Evolutionary conservation across 768 basidiomycete species (phyloP).

Genomic region (Rubroboletus pulcherrimus): DNA sequence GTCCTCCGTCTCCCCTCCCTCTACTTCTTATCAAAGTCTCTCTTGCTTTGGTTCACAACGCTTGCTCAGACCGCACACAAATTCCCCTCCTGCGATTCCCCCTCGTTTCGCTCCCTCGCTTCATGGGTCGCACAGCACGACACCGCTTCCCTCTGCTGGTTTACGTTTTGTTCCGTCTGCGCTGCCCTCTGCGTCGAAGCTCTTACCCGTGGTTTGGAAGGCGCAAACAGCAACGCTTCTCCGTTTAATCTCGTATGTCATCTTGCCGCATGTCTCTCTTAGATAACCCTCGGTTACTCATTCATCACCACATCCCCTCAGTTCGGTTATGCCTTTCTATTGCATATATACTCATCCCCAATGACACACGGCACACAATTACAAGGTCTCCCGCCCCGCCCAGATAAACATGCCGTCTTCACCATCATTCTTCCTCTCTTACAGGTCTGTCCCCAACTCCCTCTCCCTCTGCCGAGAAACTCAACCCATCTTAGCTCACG

Average conservation of each 20-base stretch:
- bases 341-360: constrained; percentile 71
- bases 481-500: constrained; percentile 41
- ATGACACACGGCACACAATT: constrained; percentile 47
- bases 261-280: background rate
- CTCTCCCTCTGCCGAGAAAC: background rate
- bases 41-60: constrained; percentile 55
- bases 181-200: constrained; percentile 61
- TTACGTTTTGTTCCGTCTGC: constrained; percentile 67
- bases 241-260: constrained; percentile 69
- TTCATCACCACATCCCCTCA: constrained; percentile 20
- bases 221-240: constrained; percentile 50
- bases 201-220: constrained; percentile 65
- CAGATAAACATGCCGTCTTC: constrained; percentile 70
- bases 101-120: constrained; percentile 36
- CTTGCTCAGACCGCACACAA: constrained; percentile 53
- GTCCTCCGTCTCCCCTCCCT: constrained; percentile 60
- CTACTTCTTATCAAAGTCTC: constrained; percentile 53
- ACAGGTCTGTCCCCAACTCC: constrained; percentile 44
- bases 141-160: constrained; percentile 69
- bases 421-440: constrained; percentile 70
- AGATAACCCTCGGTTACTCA: background rate
- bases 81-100: constrained; percentile 33
- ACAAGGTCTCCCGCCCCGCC: constrained; percentile 51
- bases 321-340: constrained; percentile 75
- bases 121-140: constrained; percentile 46